Conservation (phyloP, 306 rosid species). For the Leucaena leucocephala region DNA sequence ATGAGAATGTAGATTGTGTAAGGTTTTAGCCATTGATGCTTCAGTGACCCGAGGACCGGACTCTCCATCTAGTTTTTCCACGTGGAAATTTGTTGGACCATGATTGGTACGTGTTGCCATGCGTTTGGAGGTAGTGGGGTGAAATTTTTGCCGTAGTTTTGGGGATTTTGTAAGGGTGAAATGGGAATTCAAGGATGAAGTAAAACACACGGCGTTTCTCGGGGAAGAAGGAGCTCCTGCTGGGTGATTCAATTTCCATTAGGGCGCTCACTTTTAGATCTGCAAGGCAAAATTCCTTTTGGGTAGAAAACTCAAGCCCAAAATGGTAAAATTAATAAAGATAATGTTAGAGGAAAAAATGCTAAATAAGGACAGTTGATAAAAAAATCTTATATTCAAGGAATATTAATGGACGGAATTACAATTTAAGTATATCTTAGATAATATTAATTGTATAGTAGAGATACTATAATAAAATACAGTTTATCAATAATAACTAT, state of each 20-base stretch:
- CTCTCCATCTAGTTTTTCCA: not conserved
- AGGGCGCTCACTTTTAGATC: not conserved
- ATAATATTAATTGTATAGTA: no score
- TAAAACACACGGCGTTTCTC: conserved; percentile 1
- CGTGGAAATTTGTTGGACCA: not conserved
- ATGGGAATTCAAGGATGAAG: not conserved
- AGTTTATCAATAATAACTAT: no score
- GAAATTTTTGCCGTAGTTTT: not conserved
- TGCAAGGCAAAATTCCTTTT: not conserved
- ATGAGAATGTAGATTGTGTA: not conserved
- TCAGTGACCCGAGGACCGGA: no score
- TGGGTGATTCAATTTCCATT: no score
- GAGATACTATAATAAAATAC: no score
- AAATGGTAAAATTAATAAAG: no score
- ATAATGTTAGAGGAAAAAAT: no score
- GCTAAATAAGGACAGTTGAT: no score
- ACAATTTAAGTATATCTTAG: no score
- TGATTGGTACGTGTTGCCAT: not conserved
- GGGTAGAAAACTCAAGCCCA: not conserved
- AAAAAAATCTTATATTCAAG: no score
- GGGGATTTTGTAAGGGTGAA: not conserved
- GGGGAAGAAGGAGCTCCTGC: not conserved
- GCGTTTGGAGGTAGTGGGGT: not conserved
- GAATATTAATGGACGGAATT: no score
- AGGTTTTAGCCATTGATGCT: not conserved